Conservation (phyloP, 148 eudicot species). For the Limonium bicolor region DNA sequence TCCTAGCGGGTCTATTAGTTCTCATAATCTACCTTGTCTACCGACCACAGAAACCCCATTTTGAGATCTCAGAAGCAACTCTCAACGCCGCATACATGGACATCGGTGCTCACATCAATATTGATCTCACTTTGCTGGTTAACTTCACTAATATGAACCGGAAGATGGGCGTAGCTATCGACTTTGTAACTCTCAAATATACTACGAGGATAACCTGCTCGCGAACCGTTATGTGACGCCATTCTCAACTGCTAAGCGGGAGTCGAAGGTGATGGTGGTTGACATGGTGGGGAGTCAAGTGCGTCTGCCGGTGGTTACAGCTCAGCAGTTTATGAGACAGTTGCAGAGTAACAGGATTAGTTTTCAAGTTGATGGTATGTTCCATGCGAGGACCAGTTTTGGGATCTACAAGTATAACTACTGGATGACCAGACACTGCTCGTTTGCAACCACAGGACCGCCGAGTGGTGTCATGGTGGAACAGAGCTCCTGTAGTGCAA, state of each 20-base stretch:
- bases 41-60: constrained; percentile 55
- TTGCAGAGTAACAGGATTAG: constrained; percentile 29
- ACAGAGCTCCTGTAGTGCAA: constrained; percentile 48
- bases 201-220: constrained; percentile 23
- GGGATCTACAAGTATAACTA: constrained; percentile 53
- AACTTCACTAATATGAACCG: constrained; percentile 74
- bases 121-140: constrained; percentile 47
- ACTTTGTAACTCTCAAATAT: constrained; percentile 32
- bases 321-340: constrained; percentile 25
- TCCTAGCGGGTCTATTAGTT: constrained; percentile 57
- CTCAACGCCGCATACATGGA: constrained; percentile 80
- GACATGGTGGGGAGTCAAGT: constrained; percentile 66
- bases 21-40: constrained; percentile 53
- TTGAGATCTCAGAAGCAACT: constrained; percentile 39
- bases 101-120: constrained; percentile 58
- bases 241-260: constrained; percentile 22
- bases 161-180: constrained; percentile 52
- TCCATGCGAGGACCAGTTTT: constrained; percentile 42
- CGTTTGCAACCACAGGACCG: constrained; percentile 45
- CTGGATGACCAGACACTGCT: constrained; percentile 49
- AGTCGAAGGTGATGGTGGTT: constrained; percentile 23
- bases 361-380: constrained; percentile 37
- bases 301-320: constrained; percentile 24
- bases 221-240: constrained; percentile 46
- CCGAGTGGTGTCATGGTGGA: constrained; percentile 53